These are phyloP conservation scores for Nemophila menziesii DNA, from an alignment of 257 asterid species.

Conservation along the genomic window DNA sequence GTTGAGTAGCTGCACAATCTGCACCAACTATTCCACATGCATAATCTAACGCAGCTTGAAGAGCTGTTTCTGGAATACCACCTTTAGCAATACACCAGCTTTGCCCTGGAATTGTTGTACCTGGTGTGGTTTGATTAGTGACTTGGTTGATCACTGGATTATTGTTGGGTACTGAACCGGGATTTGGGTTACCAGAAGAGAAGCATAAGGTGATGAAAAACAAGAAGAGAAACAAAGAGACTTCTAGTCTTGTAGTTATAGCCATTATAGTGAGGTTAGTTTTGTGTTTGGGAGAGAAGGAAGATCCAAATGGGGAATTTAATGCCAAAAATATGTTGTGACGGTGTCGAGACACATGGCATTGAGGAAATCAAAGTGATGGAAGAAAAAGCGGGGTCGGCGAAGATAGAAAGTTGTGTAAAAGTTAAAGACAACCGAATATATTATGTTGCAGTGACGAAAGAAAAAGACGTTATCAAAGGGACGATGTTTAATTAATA, in stretches of 20 bases:
- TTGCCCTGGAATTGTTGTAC: slow-evolving; percentile 46
- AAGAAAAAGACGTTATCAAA: too few species aligned
- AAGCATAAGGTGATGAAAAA: slow-evolving; percentile 22
- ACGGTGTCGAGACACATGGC: slow-evolving; percentile 5
- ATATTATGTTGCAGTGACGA: slow-evolving; percentile 27
- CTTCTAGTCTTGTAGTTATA: too few species aligned
- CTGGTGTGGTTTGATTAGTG: slow-evolving; percentile 19
- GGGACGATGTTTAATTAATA: too few species aligned
- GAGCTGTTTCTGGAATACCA: slow-evolving; percentile 33
- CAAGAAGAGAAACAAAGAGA: slow-evolving; percentile 19
- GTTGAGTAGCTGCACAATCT: slow-evolving; percentile 71
- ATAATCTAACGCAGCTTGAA: slow-evolving; percentile 72
- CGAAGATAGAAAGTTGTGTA: slow-evolving; percentile 5
- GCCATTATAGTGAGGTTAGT: slow-evolving; percentile 29
- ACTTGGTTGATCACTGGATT: slow-evolving; percentile 22
- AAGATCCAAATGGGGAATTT: slow-evolving; percentile 13
- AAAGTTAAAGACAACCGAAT: slow-evolving; percentile 21
- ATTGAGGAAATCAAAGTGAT: slow-evolving; percentile 9
- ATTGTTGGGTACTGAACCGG: slow-evolving; percentile 15
- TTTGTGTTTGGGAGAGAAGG: slow-evolving; percentile 8
- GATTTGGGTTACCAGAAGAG: slow-evolving; percentile 34
- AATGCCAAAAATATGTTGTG: slow-evolving; percentile 12
- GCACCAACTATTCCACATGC: slow-evolving; percentile 89
- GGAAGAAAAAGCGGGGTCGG: slow-evolving; percentile 5
- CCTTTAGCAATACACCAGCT: slow-evolving; percentile 80